Conservation (phyloP, 2,329 filamentous ascomycete species). For the Alternaria arborescens region DNA sequence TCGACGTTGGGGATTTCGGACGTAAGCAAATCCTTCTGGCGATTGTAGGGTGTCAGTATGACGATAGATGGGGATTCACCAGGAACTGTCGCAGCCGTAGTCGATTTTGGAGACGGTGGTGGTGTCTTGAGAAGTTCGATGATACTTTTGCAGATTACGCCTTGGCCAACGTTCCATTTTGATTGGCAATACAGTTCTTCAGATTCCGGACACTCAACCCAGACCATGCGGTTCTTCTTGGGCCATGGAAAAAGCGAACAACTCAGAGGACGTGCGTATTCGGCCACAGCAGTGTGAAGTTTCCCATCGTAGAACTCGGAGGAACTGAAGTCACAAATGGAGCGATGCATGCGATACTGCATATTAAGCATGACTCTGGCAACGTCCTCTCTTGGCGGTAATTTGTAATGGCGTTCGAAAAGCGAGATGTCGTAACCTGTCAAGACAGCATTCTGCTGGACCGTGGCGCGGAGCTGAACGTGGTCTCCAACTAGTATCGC, state of each 20-base stretch:
- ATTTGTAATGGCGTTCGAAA: neutral
- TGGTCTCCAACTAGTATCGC: neutral
- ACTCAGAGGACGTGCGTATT: neutral
- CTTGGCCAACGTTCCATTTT: neutral
- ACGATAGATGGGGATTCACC: neutral
- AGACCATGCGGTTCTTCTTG: neutral
- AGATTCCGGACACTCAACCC: neutral
- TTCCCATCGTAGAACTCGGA: neutral
- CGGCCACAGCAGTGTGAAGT: neutral
- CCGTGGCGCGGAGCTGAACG: neutral
- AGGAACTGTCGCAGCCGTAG: neutral
- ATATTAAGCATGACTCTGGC: neutral
- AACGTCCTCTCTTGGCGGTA: neutral
- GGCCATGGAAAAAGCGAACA: neutral
- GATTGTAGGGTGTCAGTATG: neutral
- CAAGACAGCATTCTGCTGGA: neutral
- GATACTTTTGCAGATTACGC: neutral
- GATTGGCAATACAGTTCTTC: neutral
- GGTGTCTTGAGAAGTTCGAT: neutral
- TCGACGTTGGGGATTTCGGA: neutral
- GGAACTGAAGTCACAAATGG: neutral
- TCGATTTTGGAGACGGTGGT: neutral
- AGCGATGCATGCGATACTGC: neutral
- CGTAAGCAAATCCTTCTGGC: neutral
- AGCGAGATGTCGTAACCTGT: neutral